Evolutionary conservation across 2,329 filamentous ascomycete genomes (phyloP), one percentile per base, ranked within the genome.

Genomic region (Paracorniculantispora psalliotae): DNA sequence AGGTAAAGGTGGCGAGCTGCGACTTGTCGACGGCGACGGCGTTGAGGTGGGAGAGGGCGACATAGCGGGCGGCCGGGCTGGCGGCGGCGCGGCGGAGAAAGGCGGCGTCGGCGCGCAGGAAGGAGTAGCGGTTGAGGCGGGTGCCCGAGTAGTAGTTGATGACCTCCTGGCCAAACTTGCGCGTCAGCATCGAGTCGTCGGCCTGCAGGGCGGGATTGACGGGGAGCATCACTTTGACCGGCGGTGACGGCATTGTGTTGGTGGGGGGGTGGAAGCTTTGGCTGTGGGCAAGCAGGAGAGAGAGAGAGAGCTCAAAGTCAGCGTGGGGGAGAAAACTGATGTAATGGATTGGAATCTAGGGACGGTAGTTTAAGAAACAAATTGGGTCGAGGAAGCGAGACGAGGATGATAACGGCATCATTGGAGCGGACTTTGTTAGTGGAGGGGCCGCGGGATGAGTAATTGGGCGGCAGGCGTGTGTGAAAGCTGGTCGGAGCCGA

Each of bases 101-200:
- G n/a, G 71, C 70, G 64, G 86, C 78, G 72, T 93, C 87, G 47
- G 79, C 75, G 48, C 90, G 86, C 26, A 94, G 79, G 73, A 93
- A 94, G 17, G 88, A 90, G 49, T 92, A 82, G 48, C 90, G 86
- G 76, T 94, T 93, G 59, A 93, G 74, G 7, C 87, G 88, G 57
- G 84, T 88, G 65, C 90, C 88, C 52, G 89, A 85, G 74, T 92
- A 94, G 82, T 94, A 94, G 75, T 93, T 94, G 69, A 87, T 82
- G 62, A 90, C 79, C 74, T 93, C 90, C 65, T 83, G 86, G 72
- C 90, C 90, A 74, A 92, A 93, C 69, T 87, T 90, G 61, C 84
- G 80, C 66, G 86, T 84, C 67, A 94, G 79, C 85, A 91, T 91
- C 13, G 82, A 84, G 72, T 80, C 76, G 73, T 82, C 73, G 72